phyloP scores from a whole-genome alignment of 2,329 filamentous ascomycete species.

The Pseudogymnoascus pannorum region DNA sequence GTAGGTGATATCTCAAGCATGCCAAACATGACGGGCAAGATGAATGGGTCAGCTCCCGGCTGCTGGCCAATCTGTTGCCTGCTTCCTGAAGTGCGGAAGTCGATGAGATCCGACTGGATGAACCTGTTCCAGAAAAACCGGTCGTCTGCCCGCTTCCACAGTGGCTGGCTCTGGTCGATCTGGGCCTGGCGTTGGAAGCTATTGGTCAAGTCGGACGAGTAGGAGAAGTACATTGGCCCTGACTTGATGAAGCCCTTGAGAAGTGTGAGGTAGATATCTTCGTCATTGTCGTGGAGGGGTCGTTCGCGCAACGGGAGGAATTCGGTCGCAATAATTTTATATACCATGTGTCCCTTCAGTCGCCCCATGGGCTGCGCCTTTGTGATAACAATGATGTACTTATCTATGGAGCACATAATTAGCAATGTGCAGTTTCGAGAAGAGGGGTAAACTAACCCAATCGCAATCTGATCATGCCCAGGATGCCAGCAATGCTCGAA shows the following conservation, averaged over 20 bases:
- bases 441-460: conserved; percentile 55
- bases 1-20: conserved; percentile 90
- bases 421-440: not conserved
- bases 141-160: conserved; percentile 91
- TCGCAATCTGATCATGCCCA: conserved; percentile 88
- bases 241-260: conserved; percentile 75
- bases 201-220: conserved; percentile 94
- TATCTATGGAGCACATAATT: conserved; percentile 46
- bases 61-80: conserved; percentile 63
- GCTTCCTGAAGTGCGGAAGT: conserved; percentile 64
- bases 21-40: conserved; percentile 90
- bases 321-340: conserved; percentile 85
- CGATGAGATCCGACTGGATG: conserved; percentile 82
- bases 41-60: conserved; percentile 77
- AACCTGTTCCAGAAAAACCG: conserved; percentile 99
- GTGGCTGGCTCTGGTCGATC: conserved; percentile 59
- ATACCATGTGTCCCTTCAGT: conserved; percentile 92
- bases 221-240: conserved; percentile 95
- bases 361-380: conserved; percentile 87
- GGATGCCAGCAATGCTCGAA: conserved; percentile 88
- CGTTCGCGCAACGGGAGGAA: conserved; percentile 91
- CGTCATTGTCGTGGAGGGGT: conserved; percentile 83
- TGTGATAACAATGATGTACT: conserved; percentile 94
- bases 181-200: conserved; percentile 90
- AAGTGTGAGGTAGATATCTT: conserved; percentile 81